Evolutionary conservation across 1,284 basidiomycete species (phyloP).

Genomic region (Cyathus pygmaeus): DNA sequence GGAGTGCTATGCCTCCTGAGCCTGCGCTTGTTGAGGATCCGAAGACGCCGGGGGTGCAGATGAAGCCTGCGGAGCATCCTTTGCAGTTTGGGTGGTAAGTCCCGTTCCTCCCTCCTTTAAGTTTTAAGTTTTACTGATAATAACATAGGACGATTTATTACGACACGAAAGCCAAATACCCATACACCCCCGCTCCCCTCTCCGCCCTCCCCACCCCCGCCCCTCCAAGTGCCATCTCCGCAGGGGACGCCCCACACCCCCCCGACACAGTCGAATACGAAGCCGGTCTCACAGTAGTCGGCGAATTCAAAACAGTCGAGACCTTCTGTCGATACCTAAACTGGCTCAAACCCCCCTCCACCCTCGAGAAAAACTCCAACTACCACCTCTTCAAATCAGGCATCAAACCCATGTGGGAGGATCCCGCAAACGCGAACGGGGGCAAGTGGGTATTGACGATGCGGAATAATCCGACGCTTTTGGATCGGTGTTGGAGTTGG

Average conservation of each 20-base stretch:
- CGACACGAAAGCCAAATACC: constrained; percentile 82
- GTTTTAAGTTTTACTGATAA: not conserved
- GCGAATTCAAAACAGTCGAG: constrained; percentile 88
- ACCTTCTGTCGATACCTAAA: constrained; percentile 95
- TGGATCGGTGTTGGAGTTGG: constrained; percentile 93
- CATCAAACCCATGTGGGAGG: constrained; percentile 97
- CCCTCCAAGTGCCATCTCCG: constrained; percentile 34
- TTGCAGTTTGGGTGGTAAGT: constrained; percentile 85
- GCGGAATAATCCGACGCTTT: constrained; percentile 80
- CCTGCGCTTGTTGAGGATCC: constrained; percentile 80
- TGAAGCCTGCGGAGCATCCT: constrained; percentile 84
- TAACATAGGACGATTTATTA: constrained; percentile 84
- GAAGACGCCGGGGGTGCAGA: constrained; percentile 77
- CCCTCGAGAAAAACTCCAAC: constrained; percentile 88
- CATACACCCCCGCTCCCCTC: constrained; percentile 55
- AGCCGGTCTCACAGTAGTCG: constrained; percentile 80
- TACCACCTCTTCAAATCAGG: constrained; percentile 95
- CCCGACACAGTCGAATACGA: constrained; percentile 79
- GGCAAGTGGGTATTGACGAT: constrained; percentile 96
- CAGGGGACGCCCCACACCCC: constrained; percentile 54
- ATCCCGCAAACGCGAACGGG: constrained; percentile 88
- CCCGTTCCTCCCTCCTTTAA: constrained; percentile 2
- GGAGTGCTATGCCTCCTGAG: constrained; percentile 76
- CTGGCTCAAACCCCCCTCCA: constrained; percentile 91
- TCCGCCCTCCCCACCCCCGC: constrained; percentile 35